Evolutionary conservation across 2,329 filamentous ascomycete species (phyloP).

Genomic region (Talaromyces piceae): DNA sequence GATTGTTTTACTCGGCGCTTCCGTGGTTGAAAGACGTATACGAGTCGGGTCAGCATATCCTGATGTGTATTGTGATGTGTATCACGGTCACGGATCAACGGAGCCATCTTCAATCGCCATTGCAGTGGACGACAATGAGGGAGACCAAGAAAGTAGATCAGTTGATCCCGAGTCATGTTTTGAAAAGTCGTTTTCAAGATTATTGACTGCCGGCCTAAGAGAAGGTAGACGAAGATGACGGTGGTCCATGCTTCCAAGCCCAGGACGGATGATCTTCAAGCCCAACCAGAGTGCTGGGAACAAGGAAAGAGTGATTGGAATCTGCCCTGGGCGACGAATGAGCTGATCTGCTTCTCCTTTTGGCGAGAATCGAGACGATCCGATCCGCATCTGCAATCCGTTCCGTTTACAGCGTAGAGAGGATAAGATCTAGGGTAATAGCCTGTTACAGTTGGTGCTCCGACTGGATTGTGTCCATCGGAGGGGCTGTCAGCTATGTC

Average conservation of each 20-base stretch:
- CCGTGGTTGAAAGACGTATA: not conserved
- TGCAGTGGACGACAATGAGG: not conserved
- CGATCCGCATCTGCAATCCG: too few relatives aligned
- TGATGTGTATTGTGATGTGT: not conserved
- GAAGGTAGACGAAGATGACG: too few relatives aligned
- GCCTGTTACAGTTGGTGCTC: constrained; percentile 9
- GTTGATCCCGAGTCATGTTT: not conserved
- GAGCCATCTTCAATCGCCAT: not conserved
- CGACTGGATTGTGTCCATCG: too few relatives aligned
- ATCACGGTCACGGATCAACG: not conserved
- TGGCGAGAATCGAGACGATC: not conserved
- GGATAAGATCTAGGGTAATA: not conserved
- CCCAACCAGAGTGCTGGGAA: not conserved
- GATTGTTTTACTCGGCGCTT: not conserved
- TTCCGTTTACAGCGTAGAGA: not conserved
- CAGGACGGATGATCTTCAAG: constrained; percentile 9
- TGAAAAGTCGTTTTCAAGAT: not conserved
- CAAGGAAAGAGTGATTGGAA: not conserved
- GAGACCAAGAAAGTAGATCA: not conserved
- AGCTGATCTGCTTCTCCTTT: not conserved
- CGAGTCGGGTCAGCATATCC: not conserved
- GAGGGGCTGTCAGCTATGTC: not conserved
- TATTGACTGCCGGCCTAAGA: not conserved
- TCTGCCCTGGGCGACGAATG: not conserved
- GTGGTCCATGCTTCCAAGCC: constrained; percentile 7